Evolutionary conservation across 2,329 filamentous ascomycete genomes (phyloP).

Genomic region (Colletotrichum euphorbiae): DNA sequence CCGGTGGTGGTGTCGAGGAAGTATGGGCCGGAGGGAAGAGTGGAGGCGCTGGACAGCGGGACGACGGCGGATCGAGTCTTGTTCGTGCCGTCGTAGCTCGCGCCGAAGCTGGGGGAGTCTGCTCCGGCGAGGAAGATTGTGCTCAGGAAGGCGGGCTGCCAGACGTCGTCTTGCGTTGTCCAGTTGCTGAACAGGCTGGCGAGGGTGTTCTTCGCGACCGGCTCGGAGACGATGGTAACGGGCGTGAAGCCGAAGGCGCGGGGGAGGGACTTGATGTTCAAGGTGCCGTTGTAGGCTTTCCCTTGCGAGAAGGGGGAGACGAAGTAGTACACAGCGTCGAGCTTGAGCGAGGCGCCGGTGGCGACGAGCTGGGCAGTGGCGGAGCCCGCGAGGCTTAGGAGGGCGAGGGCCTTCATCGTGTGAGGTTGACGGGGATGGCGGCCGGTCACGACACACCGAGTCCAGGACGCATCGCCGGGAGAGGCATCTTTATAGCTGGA

Average conservation of each 20-base stretch:
- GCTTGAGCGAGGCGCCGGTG: slow-evolving; percentile 47
- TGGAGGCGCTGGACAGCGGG: slow-evolving; percentile 35
- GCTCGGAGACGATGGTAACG: slow-evolving; percentile 48
- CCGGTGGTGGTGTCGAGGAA: slow-evolving; percentile 50
- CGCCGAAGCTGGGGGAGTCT: slow-evolving; percentile 4
- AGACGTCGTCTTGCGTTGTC: slow-evolving; percentile 46
- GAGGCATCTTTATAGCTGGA: slow-evolving; percentile 18
- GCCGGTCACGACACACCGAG: neutral
- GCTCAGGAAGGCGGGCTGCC: slow-evolving; percentile 43
- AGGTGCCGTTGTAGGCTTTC: slow-evolving; percentile 40
- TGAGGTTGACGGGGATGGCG: neutral
- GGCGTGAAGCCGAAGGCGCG: slow-evolving; percentile 49
- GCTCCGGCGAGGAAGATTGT: slow-evolving; percentile 42
- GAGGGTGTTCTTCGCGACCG: slow-evolving; percentile 41
- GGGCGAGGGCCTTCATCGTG: slow-evolving; percentile 32
- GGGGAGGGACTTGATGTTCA: slow-evolving; percentile 41
- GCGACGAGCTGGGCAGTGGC: slow-evolving; percentile 44
- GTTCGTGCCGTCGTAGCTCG: slow-evolving; percentile 27
- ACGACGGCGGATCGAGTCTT: slow-evolving; percentile 41
- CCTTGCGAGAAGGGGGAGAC: slow-evolving; percentile 50
- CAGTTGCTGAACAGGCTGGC: slow-evolving; percentile 47
- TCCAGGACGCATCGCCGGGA: neutral
- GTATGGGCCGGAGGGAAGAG: slow-evolving; percentile 51
- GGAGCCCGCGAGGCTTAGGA: slow-evolving; percentile 36
- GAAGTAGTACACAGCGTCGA: slow-evolving; percentile 49